Evolutionary conservation across 176 grass and related monocot genomes (phyloP), one percentile per base, ranked within the genome.

Genomic region (Oryza meyeriana): DNA sequence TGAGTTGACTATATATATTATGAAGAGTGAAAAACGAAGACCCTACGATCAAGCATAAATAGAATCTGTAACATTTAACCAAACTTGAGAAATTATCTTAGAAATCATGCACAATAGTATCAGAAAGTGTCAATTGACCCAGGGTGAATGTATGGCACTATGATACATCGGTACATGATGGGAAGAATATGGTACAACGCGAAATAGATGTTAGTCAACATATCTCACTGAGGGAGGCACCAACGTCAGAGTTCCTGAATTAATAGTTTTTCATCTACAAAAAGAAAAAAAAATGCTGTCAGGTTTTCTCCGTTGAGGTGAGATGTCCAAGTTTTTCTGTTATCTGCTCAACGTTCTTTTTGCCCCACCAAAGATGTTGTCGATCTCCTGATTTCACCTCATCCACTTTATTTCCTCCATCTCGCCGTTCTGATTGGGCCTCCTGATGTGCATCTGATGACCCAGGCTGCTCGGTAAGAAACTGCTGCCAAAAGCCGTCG

Each of bases 401-500:
- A 85, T 86, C 85, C 12, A 25, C 74, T 72, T 76, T 87, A 25
- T 79, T 83, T 14, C 87, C 83, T 26, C 61, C 65, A 44, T 97
- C 86, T 72, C 90, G 84, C 69, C 93, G 69, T 79, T 91, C 91
- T 28, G 90, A 93, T 74, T 95, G 89, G 7, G 80, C 96, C 77
- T 96, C 94, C n/a, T 88, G 88, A 29, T 93, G 87, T 39, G 50
- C 81, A 70, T 86, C 80, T 27, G 74, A 75, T 1, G 36, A 84
- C 10, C 85, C 93, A 71, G 93, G 93, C 25, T 85, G 92, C 82
- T 99, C 96, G 10, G 87, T 91, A 83, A 95, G 91, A 86, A 99
- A 95, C 77, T 99, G 96, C 76, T 92, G 79, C 96, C 96, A 95
- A 80, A 99, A 99, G 8, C 87, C 80, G 81, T 99, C 97, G 4